phyloP scores from a whole-genome alignment of 257 asterid species.

The Solanum rostratum region DNA sequence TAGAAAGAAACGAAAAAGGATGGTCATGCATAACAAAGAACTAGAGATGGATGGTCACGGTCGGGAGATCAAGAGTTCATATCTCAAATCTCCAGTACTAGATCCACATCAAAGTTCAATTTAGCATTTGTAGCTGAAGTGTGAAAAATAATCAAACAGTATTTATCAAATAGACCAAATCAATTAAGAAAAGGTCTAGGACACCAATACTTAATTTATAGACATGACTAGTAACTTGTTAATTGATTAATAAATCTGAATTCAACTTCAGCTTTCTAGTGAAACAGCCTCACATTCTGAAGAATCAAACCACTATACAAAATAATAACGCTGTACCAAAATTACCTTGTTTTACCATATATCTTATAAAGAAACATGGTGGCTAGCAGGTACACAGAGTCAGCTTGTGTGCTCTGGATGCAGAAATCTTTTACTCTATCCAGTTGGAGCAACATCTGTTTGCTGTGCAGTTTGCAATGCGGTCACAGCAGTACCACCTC shows the following conservation, averaged over 20 bases:
- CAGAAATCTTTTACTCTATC: constrained; percentile 40
- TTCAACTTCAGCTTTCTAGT: background rate
- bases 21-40: background rate
- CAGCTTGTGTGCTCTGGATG: constrained; percentile 55
- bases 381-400: constrained; percentile 33
- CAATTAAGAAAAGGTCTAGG: background rate
- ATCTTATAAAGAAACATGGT: background rate
- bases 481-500: constrained; percentile 44
- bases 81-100: background rate
- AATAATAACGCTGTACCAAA: background rate
- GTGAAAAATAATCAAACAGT: background rate
- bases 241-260: background rate
- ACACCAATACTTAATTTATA: background rate
- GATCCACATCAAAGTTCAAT: background rate
- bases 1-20: background rate
- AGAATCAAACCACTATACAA: background rate
- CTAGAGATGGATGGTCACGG: background rate
- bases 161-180: background rate
- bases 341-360: background rate
- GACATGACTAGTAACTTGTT: background rate
- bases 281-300: background rate
- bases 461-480: constrained; percentile 53
- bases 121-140: background rate
- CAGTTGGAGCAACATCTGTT: constrained; percentile 48
- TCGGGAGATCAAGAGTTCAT: background rate